phyloP scores from a whole-genome alignment of 2,329 filamentous ascomycete genomes.

The Phyllosticta capitalensis region DNA sequence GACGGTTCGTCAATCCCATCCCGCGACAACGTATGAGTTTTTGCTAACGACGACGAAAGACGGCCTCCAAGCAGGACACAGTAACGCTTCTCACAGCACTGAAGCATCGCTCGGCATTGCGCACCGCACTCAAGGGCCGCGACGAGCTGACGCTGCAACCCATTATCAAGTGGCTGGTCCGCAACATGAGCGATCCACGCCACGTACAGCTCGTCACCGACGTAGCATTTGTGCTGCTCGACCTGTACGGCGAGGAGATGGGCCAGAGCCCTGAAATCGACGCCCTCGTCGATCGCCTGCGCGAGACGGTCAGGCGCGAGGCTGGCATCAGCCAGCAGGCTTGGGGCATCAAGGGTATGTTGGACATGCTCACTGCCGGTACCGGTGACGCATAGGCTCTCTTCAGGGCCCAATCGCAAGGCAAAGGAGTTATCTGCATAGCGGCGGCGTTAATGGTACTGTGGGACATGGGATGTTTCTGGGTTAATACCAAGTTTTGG shows the following conservation, averaged over 20 bases:
- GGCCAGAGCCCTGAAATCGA: constrained; percentile 66
- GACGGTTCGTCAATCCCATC: constrained; percentile 20
- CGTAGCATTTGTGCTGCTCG: constrained; percentile 69
- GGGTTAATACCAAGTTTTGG: background rate
- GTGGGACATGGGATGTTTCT: background rate
- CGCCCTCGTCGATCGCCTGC: constrained; percentile 57
- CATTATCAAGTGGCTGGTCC: constrained; percentile 72
- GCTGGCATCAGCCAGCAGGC: constrained; percentile 79
- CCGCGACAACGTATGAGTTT: no score
- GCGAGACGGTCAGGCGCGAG: constrained; percentile 61
- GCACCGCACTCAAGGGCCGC: constrained; percentile 67
- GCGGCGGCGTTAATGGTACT: constrained; percentile 26
- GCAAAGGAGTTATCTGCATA: constrained; percentile 20
- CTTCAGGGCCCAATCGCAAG: background rate
- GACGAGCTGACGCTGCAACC: constrained; percentile 76
- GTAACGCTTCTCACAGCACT: constrained; percentile 76
- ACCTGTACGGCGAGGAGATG: constrained; percentile 76
- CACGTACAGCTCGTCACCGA: constrained; percentile 76
- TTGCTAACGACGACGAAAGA: background rate
- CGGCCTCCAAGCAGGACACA: constrained; percentile 27
- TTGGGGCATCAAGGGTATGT: constrained; percentile 74
- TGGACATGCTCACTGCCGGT: constrained; percentile 61
- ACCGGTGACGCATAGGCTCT: background rate
- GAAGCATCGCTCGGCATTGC: constrained; percentile 76
- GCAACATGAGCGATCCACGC: constrained; percentile 71